Percentiles rank a stretch among this genome's conserved stretches.
phyloP scores from a whole-genome alignment of 139 green algal species.

The Chlorella sorokiniana region DNA sequence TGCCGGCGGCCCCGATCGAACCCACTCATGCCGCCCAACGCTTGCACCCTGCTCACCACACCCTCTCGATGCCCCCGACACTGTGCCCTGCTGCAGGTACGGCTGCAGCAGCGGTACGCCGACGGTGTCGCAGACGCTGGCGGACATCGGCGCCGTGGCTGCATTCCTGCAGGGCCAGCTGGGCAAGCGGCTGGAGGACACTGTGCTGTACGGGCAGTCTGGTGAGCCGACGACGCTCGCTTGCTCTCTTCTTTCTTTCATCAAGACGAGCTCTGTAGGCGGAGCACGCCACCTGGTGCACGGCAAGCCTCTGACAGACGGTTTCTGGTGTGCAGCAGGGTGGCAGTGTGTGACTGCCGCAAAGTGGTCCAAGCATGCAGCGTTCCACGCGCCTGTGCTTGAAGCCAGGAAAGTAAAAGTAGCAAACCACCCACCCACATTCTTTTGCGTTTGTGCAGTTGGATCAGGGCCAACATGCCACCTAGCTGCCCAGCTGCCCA shows the following conservation, averaged over 20 bases:
- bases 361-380: too few species aligned
- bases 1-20: not conserved
- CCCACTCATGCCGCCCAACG: not conserved
- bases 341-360: too few species aligned
- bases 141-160: conserved; percentile 46
- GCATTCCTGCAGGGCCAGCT: conserved; percentile 35
- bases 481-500: conserved; percentile 54
- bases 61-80: not conserved
- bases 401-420: not conserved
- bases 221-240: too few species aligned
- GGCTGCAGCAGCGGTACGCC: conserved; percentile 58
- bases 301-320: too few species aligned
- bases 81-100: conserved; percentile 48
- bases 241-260: too few species aligned
- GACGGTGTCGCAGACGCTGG: conserved; percentile 44
- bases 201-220: conserved; percentile 91
- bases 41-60: not conserved
- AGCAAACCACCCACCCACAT: not conserved
- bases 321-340: too few species aligned
- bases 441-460: not conserved
- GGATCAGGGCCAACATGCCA: conserved; percentile 31
- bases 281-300: too few species aligned
- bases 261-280: too few species aligned
- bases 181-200: conserved; percentile 48
- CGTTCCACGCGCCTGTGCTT: too few species aligned